Base-by-base conservation (phyloP, 768 basidiomycete species). In the Suillus hirtellus region DNA sequence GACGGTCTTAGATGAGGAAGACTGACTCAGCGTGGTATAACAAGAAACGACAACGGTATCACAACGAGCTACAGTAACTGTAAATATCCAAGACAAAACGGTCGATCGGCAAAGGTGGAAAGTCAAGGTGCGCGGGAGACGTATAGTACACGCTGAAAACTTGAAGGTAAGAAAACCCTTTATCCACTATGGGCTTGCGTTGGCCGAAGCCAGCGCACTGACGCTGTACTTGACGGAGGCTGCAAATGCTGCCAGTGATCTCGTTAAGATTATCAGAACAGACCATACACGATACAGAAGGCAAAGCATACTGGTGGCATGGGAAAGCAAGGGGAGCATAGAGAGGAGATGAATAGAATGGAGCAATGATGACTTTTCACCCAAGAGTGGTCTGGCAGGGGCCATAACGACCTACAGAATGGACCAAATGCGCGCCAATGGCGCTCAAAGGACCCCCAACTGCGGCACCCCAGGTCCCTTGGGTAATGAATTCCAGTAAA, bases 361-460 rank as follows among this genome's bases (percentile, higher is more conserved):
- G 5, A 56, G 37, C 9, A 5, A 27, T 40, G 5, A 11, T 19
- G 40, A 12, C 3, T 17, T 58, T 42, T 58, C 10, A 72, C 58
- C 72, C 72, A 70, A 58, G 66, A 65, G 55, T 54, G 27, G 37
- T 64, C 50, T 64, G 68, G 59, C 65, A 72, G 49, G 68, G 42
- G 24, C 61, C 49, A 46, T 72, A 58, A 31, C 63, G 44, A 46
- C 59, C 66, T 53, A 73, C 62, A 10, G 71, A 66, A 27, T 68
- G 64, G 56, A 69, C 66, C 4, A 75, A 60, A 43, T 67, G 69
- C 47, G 61, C 54, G 37, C 71, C 67, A 55, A 73, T 66, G 19
- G 63, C 55, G 38, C 71, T 71, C 46, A 75, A 69, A 27, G 73
- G 64, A 19, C 71, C 73, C 40, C 64, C 61, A n/a, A 76, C 68